Evolutionary conservation across 805 yeast genomes (phyloP), one percentile per base, ranked within the genome.

Genomic region (Yamadazyma sp.): DNA sequence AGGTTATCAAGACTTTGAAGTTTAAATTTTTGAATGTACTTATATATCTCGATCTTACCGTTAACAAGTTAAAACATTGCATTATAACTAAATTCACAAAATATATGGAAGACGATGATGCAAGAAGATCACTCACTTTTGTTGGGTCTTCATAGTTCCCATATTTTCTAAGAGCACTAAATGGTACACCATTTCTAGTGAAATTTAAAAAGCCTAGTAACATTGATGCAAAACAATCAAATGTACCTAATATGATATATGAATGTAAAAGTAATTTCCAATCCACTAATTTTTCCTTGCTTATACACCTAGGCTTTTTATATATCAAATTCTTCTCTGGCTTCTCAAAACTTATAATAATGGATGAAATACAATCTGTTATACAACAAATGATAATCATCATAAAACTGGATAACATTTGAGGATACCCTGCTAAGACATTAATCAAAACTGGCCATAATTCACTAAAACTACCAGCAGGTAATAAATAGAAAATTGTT

Each of bases 381-480:
- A 69, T 48, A 43, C 71, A 62, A 42, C 69, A 68, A 33, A 73
- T 70, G 13, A 73, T 61, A 35, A 73, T 72, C 78, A 73, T 73
- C 36, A 55, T 51, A 51, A 72, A 70, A 4, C 75, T 69, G 2
- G 75, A 66, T 27, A 73, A 50, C 46, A 63, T 56, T 48, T 68
- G 76, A 2, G 78, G 78, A 36, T 66, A 44, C 9, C 78, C 77
- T 46, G 68, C 69, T n/a, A 69, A 50, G 3, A 73, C 61, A 42
- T 69, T 73, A 36, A 70, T 40, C 16, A 73, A 42, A 3, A 73
- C 69, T 0, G 77, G 66, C 76, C 77, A 73, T 20, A 73, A 55
- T 49, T 73, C 77, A 26, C 75, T 60, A 46, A 49, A 73, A 7
- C 69, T 56, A 20, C 78, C 78, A 23, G 76, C 78, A 11, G 78